These are phyloP conservation scores for Exophiala xenobiotica DNA, from an alignment of 2,329 filamentous ascomycete genomes.

Conservation along the genomic window DNA sequence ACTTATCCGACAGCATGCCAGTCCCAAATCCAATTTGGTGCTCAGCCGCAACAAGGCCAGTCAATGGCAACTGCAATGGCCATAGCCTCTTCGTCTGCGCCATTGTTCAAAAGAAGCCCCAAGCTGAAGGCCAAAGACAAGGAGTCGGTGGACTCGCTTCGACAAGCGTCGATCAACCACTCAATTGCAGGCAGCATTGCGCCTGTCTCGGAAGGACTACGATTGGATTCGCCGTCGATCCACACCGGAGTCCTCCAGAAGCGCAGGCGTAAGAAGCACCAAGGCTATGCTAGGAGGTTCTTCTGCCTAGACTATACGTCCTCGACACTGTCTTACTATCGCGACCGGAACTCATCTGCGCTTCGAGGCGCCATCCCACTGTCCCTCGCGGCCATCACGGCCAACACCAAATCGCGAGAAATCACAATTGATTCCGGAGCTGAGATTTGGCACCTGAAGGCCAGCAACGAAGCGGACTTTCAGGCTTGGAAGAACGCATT, in stretches of 20 bases:
- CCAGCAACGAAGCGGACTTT: conserved; percentile 80
- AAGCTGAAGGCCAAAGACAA: conserved; percentile 41
- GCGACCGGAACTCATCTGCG: conserved; percentile 88
- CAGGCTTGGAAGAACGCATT: conserved; percentile 81
- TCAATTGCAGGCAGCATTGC: conserved; percentile 12
- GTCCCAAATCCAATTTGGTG: conserved; percentile 43
- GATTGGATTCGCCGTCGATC: conserved; percentile 50
- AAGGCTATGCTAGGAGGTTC: conserved; percentile 88
- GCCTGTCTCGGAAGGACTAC: conserved; percentile 10
- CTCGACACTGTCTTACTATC: conserved; percentile 93
- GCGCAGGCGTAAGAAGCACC: conserved; percentile 86
- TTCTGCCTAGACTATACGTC: conserved; percentile 95
- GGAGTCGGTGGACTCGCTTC: conserved; percentile 54
- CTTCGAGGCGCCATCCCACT: conserved; percentile 89
- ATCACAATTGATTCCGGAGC: conserved; percentile 96
- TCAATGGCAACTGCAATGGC: conserved; percentile 49
- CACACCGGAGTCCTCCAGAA: conserved; percentile 86
- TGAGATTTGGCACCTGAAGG: conserved; percentile 92
- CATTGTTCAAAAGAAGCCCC: conserved; percentile 37
- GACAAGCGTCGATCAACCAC: conserved; percentile 34
- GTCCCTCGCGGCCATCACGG: conserved; percentile 84
- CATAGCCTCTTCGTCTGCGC: conserved; percentile 19
- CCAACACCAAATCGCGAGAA: conserved; percentile 82
- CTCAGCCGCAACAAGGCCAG: conserved; percentile 53
- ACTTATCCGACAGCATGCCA: conserved; percentile 79